Percentiles rank a stretch among this genome's conserved stretches.
These are phyloP conservation scores for Panaeolus papilionaceus DNA, from an alignment of 768 basidiomycete species.

Conservation along the genomic window DNA sequence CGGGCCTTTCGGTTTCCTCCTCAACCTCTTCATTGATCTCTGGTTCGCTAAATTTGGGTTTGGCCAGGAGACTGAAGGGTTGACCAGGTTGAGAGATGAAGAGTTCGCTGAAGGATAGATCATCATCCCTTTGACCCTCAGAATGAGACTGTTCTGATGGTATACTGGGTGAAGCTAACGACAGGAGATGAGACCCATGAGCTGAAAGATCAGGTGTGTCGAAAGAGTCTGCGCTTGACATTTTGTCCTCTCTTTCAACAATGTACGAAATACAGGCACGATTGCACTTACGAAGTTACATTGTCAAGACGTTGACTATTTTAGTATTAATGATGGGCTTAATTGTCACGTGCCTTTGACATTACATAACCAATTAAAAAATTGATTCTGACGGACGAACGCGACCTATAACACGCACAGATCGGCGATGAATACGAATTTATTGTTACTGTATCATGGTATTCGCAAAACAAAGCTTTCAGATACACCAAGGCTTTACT, in stretches of 20 bases:
- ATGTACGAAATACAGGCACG: neutral
- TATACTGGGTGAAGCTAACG: constrained; percentile 34
- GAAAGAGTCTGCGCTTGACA: constrained; percentile 5
- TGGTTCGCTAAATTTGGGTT: constrained; percentile 2
- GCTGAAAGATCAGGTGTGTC: constrained; percentile 3
- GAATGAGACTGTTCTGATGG: constrained; percentile 32
- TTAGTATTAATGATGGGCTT: neutral
- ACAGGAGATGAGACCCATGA: constrained; percentile 35
- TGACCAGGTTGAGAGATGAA: constrained; percentile 36
- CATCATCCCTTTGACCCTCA: constrained; percentile 34
- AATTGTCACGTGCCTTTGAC: neutral
- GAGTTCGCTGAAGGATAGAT: constrained; percentile 45
- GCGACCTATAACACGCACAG: no score
- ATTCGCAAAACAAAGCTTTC: no score
- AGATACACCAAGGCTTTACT: no score
- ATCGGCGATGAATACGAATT: no score
- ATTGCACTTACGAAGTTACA: neutral
- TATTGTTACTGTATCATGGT: no score
- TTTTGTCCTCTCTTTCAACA: neutral
- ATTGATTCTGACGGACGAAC: no score
- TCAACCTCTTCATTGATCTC: constrained; percentile 21
- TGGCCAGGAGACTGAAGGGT: constrained; percentile 31
- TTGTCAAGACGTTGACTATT: neutral
- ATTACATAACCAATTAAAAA: no score
- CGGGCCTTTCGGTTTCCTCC: constrained; percentile 27